Conservation (phyloP, 2,329 filamentous ascomycete genomes). For the Lasiodiplodia gonubiensis region DNA sequence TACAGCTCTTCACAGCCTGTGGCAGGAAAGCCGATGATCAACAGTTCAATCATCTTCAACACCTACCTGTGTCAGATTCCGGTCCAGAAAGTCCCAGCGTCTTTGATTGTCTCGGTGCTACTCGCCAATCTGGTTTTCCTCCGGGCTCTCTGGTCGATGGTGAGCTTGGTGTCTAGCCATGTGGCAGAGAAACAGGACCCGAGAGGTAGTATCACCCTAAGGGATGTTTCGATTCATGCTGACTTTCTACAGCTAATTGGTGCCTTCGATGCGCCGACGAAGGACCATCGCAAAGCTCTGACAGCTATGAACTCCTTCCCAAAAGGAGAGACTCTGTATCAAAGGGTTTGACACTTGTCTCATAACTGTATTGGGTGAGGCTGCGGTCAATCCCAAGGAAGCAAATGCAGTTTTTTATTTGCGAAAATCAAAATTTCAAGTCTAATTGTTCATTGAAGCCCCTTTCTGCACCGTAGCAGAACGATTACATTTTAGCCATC, state of each 20-base stretch:
- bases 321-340: neutral
- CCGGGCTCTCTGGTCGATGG: neutral
- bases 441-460: too few relatives aligned
- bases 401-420: neutral
- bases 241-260: neutral
- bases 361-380: neutral
- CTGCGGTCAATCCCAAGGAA: neutral
- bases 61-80: constrained; percentile 2
- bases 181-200: neutral
- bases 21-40: neutral
- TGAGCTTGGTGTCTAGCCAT: neutral
- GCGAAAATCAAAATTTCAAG: too few relatives aligned
- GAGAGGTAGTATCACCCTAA: neutral
- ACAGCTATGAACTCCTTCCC: neutral
- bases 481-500: too few relatives aligned
- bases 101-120: neutral
- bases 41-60: neutral
- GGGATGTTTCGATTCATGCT: neutral
- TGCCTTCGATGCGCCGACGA: neutral
- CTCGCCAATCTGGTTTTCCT: constrained; percentile 1
- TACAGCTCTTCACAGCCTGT: neutral
- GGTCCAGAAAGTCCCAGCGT: neutral
- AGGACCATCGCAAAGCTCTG: neutral
- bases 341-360: neutral
- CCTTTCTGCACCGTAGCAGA: too few relatives aligned